Conservation (phyloP, 192 early-diverging fungal genomes). For the Rhizophagus sp. region DNA sequence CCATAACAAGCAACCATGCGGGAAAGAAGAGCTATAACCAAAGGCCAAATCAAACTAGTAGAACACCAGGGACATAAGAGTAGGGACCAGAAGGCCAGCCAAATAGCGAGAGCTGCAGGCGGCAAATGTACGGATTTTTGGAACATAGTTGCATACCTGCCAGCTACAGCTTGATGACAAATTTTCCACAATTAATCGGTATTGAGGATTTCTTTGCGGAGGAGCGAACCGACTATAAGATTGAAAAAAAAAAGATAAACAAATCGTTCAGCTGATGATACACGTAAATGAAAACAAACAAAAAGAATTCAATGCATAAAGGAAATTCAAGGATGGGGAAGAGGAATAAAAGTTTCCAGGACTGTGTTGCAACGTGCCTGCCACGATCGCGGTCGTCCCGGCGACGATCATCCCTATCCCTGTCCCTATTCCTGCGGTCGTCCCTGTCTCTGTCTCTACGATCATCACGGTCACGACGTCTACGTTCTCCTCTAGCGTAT, state of each 20-base stretch:
- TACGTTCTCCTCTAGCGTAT: slow-evolving; percentile 69
- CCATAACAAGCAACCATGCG: slow-evolving; percentile 8
- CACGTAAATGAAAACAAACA: background rate
- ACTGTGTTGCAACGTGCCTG: slow-evolving; percentile 28
- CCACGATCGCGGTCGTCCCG: slow-evolving; percentile 36
- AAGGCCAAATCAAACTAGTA: slow-evolving; percentile 22
- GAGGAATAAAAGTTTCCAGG: slow-evolving; percentile 28
- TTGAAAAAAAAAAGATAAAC: slow-evolving; percentile 7
- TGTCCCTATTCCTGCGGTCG: slow-evolving; percentile 40
- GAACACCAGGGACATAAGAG: slow-evolving; percentile 25
- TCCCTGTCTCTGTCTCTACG: slow-evolving; percentile 54
- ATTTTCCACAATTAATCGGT: slow-evolving; percentile 79
- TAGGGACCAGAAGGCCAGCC: slow-evolving; percentile 32
- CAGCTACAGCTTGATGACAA: slow-evolving; percentile 79
- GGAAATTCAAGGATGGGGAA: slow-evolving; percentile 17
- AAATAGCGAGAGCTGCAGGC: slow-evolving; percentile 32
- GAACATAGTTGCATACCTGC: slow-evolving; percentile 67
- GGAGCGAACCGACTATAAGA: slow-evolving; percentile 41
- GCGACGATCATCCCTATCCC: slow-evolving; percentile 33
- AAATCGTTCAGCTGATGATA: background rate
- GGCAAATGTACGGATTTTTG: slow-evolving; percentile 34
- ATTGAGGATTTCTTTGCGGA: slow-evolving; percentile 58
- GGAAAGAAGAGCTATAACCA: slow-evolving; percentile 30
- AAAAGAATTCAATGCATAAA: background rate
- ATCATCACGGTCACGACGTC: slow-evolving; percentile 52